phyloP scores from a whole-genome alignment of 2,329 filamentous ascomycete genomes.

The Chrysoporthe cubensis region DNA sequence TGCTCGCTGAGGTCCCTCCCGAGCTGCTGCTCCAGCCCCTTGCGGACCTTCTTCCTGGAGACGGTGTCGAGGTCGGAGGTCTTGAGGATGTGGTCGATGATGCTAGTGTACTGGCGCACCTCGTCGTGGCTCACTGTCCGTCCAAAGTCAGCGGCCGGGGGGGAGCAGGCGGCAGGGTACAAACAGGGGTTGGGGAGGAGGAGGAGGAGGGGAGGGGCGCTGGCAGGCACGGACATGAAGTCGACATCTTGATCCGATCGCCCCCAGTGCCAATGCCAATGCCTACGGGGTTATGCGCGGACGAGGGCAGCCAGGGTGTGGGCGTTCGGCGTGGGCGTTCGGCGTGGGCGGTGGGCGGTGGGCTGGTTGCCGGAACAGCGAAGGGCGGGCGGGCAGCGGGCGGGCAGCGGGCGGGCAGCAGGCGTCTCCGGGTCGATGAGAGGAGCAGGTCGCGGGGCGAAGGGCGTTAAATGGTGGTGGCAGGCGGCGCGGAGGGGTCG shows the following conservation, averaged over 20 bases:
- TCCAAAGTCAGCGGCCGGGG: constrained; percentile 12
- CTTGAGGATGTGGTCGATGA: constrained; percentile 64
- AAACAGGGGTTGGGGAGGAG: background rate
- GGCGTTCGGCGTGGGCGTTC: too few relatives aligned
- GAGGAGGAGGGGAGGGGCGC: background rate
- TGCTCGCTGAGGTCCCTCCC: constrained; percentile 62
- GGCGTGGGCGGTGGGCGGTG: background rate
- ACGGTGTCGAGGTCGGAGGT: constrained; percentile 65
- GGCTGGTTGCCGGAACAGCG: constrained; percentile 4
- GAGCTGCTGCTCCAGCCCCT: constrained; percentile 57
- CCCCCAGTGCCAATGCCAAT: background rate
- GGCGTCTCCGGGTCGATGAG: background rate
- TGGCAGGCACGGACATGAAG: constrained; percentile 4
- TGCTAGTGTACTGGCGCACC: constrained; percentile 55
- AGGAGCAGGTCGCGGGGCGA: background rate
- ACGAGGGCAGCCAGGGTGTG: too few relatives aligned
- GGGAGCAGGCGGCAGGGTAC: background rate
- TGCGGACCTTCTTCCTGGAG: constrained; percentile 65
- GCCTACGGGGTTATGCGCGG: background rate
- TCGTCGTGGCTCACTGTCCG: constrained; percentile 54
- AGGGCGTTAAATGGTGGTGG: background rate
- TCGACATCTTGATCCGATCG: constrained; percentile 20
- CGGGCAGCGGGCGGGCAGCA: background rate
- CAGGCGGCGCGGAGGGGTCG: background rate
- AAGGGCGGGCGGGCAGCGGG: background rate